A percentile compares a stretch with the other conserved stretches of the same genome.
phyloP scores from a whole-genome alignment of 495 filamentous ascomycete genomes.

The Penicilliopsis zonata region DNA sequence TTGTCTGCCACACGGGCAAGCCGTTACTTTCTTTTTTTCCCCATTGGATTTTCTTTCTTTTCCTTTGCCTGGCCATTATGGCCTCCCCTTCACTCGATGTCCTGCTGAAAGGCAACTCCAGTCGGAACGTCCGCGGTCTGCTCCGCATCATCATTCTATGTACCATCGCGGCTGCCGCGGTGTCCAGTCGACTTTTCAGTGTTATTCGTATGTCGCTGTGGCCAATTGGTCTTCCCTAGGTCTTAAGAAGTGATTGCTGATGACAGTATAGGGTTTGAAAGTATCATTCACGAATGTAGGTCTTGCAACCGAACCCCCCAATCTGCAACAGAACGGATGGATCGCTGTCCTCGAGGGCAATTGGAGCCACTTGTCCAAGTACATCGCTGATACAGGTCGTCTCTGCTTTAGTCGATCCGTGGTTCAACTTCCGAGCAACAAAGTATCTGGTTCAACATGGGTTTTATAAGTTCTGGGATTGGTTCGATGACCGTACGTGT shows the following conservation, averaged over 20 bases:
- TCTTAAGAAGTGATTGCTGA: slow-evolving; percentile 22
- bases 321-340: no score
- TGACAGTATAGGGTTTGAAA: slow-evolving; percentile 68
- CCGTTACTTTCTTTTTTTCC: slow-evolving; percentile 16
- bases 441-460: slow-evolving; percentile 95
- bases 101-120: slow-evolving; percentile 55
- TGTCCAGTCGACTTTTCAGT: slow-evolving; percentile 92
- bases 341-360: background rate
- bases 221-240: slow-evolving; percentile 1
- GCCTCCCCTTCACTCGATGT: slow-evolving; percentile 39
- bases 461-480: slow-evolving; percentile 99
- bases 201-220: slow-evolving; percentile 69
- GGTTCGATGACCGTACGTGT: slow-evolving; percentile 92
- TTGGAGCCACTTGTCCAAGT: slow-evolving; percentile 2
- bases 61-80: slow-evolving; percentile 35
- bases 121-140: slow-evolving; percentile 69
- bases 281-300: slow-evolving; percentile 99
- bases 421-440: slow-evolving; percentile 99
- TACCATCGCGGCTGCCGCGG: slow-evolving; percentile 84
- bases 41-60: slow-evolving; percentile 21
- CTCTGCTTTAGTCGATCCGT: slow-evolving; percentile 75
- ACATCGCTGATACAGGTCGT: slow-evolving; percentile 7
- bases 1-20: slow-evolving; percentile 18
- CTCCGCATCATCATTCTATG: slow-evolving; percentile 85
- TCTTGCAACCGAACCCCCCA: slow-evolving; percentile 12